These are phyloP conservation scores for Metschnikowia vanudenii DNA, from an alignment of 805 yeast species.

Conservation along the genomic window DNA sequence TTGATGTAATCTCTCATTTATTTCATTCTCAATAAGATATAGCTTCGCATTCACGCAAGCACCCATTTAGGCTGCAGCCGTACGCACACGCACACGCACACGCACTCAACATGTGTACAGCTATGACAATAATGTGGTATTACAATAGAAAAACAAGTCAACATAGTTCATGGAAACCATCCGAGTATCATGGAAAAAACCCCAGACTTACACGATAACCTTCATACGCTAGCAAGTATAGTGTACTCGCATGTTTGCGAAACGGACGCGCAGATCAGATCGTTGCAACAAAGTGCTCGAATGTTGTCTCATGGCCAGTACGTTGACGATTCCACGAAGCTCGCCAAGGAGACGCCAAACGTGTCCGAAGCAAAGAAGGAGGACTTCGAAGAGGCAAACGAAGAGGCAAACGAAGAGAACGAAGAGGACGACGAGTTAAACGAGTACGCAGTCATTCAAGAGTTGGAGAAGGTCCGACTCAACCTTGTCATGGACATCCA, in stretches of 20 bases:
- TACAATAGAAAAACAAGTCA: too few relatives aligned
- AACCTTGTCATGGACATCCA: slow-evolving; percentile 39
- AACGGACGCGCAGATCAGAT: slow-evolving; percentile 10
- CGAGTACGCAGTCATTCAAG: slow-evolving; percentile 19
- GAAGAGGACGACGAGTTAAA: slow-evolving; percentile 20
- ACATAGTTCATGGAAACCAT: too few relatives aligned
- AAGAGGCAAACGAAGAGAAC: not conserved
- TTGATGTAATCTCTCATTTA: too few relatives aligned
- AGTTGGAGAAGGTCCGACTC: slow-evolving; percentile 31
- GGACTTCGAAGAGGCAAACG: too few relatives aligned
- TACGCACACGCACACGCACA: too few relatives aligned
- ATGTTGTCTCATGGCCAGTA: slow-evolving; percentile 12
- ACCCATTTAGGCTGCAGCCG: too few relatives aligned
- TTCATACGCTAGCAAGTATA: slow-evolving; percentile 11
- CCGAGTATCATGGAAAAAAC: slow-evolving; percentile 9
- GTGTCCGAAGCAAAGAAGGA: too few relatives aligned
- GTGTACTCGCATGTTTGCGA: slow-evolving; percentile 14
- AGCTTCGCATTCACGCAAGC: too few relatives aligned
- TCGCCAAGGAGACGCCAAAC: not conserved
- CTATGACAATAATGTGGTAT: too few relatives aligned
- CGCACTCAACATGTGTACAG: too few relatives aligned
- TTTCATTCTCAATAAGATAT: too few relatives aligned
- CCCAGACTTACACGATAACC: slow-evolving; percentile 9
- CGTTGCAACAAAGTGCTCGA: slow-evolving; percentile 8
- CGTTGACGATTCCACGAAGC: not conserved